Conservation (phyloP, 257 asterid species). For the Solanum paucissectum region DNA sequence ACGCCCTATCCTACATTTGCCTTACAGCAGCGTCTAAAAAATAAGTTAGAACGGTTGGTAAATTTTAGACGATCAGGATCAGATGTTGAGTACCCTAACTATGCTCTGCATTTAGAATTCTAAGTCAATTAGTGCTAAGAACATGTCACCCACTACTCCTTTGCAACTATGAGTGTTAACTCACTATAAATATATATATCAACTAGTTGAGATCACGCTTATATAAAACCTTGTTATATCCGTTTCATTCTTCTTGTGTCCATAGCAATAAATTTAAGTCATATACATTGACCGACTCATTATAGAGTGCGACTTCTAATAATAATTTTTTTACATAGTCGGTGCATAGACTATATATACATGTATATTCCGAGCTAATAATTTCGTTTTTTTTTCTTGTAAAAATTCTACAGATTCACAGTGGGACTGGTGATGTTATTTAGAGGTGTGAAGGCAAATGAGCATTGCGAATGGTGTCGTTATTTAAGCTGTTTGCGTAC, state of each 20-base stretch:
- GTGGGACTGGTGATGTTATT: slow-evolving; percentile 64
- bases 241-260: neutral
- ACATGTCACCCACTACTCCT: neutral
- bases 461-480: slow-evolving; percentile 83
- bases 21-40: neutral
- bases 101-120: neutral
- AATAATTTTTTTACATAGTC: neutral
- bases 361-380: neutral
- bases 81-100: neutral
- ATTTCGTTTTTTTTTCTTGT: neutral
- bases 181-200: neutral
- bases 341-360: neutral
- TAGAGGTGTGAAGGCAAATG: slow-evolving; percentile 62
- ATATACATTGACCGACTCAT: neutral
- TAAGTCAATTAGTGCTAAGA: neutral
- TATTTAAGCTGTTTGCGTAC: slow-evolving; percentile 86
- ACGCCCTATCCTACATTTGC: neutral
- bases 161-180: neutral
- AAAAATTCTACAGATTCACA: slow-evolving; percentile 32
- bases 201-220: neutral
- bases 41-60: neutral
- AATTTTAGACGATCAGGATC: neutral
- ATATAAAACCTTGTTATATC: neutral
- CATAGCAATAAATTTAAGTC: neutral
- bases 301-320: neutral